These are phyloP conservation scores for Alternaria dauci DNA, from an alignment of 2,329 filamentous ascomycete genomes.

Conservation along the genomic window DNA sequence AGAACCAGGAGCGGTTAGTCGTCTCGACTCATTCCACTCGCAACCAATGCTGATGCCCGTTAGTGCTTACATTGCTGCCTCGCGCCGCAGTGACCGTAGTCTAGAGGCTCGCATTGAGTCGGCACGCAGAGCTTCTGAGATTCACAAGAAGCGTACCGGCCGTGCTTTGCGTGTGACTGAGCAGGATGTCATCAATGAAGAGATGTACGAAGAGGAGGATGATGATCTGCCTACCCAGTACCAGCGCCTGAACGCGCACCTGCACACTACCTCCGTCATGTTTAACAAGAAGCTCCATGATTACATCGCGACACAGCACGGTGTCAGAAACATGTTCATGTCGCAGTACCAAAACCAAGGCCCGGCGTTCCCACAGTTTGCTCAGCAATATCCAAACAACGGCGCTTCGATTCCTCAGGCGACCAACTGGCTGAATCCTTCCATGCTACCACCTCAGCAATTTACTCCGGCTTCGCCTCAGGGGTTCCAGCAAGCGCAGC, in stretches of 20 bases:
- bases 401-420: conserved; percentile 25
- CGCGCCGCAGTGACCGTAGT: conserved; percentile 83
- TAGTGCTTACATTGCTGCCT: conserved; percentile 91
- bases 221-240: conserved; percentile 77
- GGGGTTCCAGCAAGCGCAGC: conserved; percentile 28
- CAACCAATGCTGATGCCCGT: conserved; percentile 21
- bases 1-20: conserved; percentile 75
- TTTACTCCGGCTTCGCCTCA: conserved; percentile 41
- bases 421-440: conserved; percentile 41
- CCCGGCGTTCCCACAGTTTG: conserved; percentile 24
- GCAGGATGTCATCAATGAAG: conserved; percentile 86
- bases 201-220: conserved; percentile 97
- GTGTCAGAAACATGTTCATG: conserved; percentile 59
- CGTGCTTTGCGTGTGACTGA: conserved; percentile 82
- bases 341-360: conserved; percentile 35
- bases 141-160: conserved; percentile 88
- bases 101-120: conserved; percentile 89
- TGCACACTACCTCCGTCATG: conserved; percentile 67
- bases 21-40: background rate
- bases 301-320: conserved; percentile 66
- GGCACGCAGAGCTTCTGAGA: conserved; percentile 84
- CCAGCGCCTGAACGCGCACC: conserved; percentile 68
- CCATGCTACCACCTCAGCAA: conserved; percentile 48
- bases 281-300: conserved; percentile 70
- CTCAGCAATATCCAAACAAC: conserved; percentile 34